A percentile compares a stretch with the other conserved stretches of the same genome.
Conservation (phyloP, 352 stramenopile genomes). For the Phytophthora vignae region DNA sequence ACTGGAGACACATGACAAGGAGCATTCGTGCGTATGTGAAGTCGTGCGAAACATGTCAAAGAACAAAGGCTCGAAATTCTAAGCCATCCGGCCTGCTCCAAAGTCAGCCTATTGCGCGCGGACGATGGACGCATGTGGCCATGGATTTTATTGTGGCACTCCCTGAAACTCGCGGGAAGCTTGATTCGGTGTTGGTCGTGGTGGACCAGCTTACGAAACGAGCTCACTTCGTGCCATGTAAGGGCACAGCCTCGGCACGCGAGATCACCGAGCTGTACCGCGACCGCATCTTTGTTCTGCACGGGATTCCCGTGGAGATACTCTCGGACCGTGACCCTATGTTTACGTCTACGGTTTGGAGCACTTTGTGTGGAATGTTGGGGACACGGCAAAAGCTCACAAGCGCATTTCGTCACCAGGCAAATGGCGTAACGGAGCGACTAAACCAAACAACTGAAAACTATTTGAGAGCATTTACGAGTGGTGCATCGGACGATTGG, state of each 20-base stretch:
- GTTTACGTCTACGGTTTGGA: neutral
- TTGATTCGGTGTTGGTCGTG: slow-evolving; percentile 17
- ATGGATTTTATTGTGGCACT: too few relatives aligned
- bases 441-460: neutral
- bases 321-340: neutral
- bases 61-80: too few relatives aligned
- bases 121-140: too few relatives aligned
- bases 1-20: neutral
- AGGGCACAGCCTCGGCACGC: neutral
- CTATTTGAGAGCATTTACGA: neutral
- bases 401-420: neutral
- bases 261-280: slow-evolving; percentile 4
- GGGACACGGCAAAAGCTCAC: neutral
- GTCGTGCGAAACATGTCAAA: too few relatives aligned
- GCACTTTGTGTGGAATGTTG: neutral
- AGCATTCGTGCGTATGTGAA: neutral
- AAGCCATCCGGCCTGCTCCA: too few relatives aligned
- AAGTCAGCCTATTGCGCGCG: too few relatives aligned
- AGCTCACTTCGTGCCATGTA: slow-evolving; percentile 15
- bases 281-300: slow-evolving; percentile 6
- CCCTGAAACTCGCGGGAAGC: too few relatives aligned
- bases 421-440: neutral
- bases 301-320: neutral
- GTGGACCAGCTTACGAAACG: slow-evolving; percentile 12
- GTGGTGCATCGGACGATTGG: neutral